Evolutionary conservation across 306 rosid species (phyloP).

Genomic region (Vigna radiata): DNA sequence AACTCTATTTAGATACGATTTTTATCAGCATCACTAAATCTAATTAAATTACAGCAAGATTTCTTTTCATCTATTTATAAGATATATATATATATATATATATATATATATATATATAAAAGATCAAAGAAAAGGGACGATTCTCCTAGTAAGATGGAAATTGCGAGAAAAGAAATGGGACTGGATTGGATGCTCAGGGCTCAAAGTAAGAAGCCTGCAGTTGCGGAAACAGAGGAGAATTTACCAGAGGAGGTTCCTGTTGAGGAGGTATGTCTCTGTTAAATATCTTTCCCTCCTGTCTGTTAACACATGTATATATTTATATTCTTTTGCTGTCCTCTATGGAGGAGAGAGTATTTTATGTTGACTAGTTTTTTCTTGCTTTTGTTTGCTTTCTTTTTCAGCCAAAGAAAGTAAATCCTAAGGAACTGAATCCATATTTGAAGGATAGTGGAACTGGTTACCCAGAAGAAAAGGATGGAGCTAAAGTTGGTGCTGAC

Average conservation of each 20-base stretch:
- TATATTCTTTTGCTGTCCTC: not conserved
- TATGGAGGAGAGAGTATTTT: slow-evolving; percentile 20
- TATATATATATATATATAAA: too few species aligned
- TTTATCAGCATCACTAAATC: too few species aligned
- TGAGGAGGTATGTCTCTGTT: slow-evolving; percentile 62
- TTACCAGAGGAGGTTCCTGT: slow-evolving; percentile 56
- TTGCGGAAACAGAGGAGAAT: slow-evolving; percentile 47
- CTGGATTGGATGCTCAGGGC: slow-evolving; percentile 96
- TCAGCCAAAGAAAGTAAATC: slow-evolving; percentile 63
- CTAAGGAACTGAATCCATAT: slow-evolving; percentile 89
- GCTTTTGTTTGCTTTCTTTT: not conserved
- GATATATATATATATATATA: too few species aligned
- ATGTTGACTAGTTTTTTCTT: not conserved
- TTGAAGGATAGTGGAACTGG: slow-evolving; percentile 81
- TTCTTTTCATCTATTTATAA: too few species aligned
- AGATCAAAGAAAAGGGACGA: slow-evolving; percentile 45
- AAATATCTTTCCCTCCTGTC: not conserved
- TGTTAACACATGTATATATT: slow-evolving; percentile 1
- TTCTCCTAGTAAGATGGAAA: slow-evolving; percentile 57
- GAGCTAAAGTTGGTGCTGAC: slow-evolving; percentile 51
- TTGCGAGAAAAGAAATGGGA: slow-evolving; percentile 82
- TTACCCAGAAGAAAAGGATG: slow-evolving; percentile 74
- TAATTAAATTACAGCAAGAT: too few species aligned
- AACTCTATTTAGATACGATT: too few species aligned
- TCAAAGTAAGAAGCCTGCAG: slow-evolving; percentile 55